A percentile compares a stretch with the other conserved stretches of the same genome.
phyloP scores from a whole-genome alignment of 1,139 yeast species.

The Suhomyces choctaworum region DNA sequence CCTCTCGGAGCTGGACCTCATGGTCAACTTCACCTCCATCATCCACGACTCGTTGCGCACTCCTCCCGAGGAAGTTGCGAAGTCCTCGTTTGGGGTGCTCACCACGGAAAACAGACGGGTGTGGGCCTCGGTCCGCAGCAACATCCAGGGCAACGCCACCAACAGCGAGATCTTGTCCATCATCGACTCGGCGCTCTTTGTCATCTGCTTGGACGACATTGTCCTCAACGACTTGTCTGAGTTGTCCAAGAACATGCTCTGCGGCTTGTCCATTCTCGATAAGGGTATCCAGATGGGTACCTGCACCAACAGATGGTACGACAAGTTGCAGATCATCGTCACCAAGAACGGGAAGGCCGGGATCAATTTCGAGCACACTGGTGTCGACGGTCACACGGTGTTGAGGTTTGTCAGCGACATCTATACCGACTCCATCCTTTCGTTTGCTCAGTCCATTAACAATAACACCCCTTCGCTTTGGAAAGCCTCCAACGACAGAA shows the following conservation, averaged over 20 bases:
- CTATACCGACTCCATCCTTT: conserved; percentile 83
- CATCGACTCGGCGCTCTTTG: conserved; percentile 78
- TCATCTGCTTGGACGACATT: conserved; percentile 79
- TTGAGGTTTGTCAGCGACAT: conserved; percentile 85
- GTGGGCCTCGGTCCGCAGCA: conserved; percentile 75
- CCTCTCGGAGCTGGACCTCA: conserved; percentile 71
- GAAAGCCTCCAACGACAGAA: conserved; percentile 31
- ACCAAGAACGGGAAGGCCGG: conserved; percentile 95
- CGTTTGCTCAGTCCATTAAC: conserved; percentile 83
- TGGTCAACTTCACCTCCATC: conserved; percentile 72
- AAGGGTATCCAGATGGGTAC: conserved; percentile 91
- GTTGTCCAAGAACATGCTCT: conserved; percentile 77
- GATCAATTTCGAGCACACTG: conserved; percentile 91
- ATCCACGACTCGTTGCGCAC: conserved; percentile 68
- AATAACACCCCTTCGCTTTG: conserved; percentile 79
- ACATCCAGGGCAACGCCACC: conserved; percentile 40
- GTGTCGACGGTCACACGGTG: conserved; percentile 95
- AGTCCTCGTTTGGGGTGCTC: conserved; percentile 82
- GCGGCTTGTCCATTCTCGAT: conserved; percentile 78
- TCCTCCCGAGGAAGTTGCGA: conserved; percentile 66
- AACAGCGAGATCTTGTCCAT: conserved; percentile 72
- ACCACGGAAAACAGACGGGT: conserved; percentile 85
- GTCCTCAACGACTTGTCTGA: conserved; percentile 66
- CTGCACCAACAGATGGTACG: conserved; percentile 94
- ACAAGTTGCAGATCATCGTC: conserved; percentile 82